Evolutionary conservation across 345 rosid genomes (phyloP).

Genomic region (Eucalyptus cloeziana): DNA sequence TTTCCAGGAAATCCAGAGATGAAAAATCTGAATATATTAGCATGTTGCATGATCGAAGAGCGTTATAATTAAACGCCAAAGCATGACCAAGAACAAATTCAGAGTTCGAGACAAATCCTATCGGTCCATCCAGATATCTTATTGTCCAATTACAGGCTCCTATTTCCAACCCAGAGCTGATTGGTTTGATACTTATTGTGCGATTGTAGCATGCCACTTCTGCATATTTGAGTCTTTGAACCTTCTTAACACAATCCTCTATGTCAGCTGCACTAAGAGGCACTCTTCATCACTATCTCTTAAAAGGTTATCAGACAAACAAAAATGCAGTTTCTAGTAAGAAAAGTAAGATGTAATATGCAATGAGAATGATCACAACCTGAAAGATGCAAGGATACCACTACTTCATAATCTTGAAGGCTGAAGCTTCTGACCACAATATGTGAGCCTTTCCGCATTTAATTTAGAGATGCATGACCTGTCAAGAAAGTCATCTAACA

Average conservation of each 20-base stretch:
- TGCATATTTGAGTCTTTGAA: conserved; percentile 49
- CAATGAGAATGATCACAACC: not conserved
- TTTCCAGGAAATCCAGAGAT: too few species aligned
- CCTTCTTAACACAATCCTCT: conserved; percentile 49
- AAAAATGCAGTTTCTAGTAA: not conserved
- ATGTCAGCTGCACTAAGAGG: conserved; percentile 52
- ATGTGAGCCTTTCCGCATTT: not conserved
- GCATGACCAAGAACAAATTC: too few species aligned
- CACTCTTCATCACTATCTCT: not conserved
- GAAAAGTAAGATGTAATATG: not conserved
- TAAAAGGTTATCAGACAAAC: not conserved
- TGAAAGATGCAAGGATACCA: not conserved
- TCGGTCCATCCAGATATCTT: too few species aligned
- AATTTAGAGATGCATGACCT: not conserved
- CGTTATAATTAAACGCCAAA: too few species aligned
- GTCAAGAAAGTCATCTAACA: not conserved
- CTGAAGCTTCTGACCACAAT: not conserved
- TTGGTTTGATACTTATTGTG: conserved; percentile 43
- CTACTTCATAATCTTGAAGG: not conserved
- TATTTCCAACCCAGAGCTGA: not conserved
- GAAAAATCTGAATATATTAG: not conserved
- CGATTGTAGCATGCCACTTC: conserved; percentile 89
- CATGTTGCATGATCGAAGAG: not conserved
- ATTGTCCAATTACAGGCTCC: too few species aligned
- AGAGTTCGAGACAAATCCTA: too few species aligned